Evolutionary conservation across 1,139 yeast species (phyloP), one percentile per base, ranked within the genome.

Genomic region (Zygosaccharomyces sapae): DNA sequence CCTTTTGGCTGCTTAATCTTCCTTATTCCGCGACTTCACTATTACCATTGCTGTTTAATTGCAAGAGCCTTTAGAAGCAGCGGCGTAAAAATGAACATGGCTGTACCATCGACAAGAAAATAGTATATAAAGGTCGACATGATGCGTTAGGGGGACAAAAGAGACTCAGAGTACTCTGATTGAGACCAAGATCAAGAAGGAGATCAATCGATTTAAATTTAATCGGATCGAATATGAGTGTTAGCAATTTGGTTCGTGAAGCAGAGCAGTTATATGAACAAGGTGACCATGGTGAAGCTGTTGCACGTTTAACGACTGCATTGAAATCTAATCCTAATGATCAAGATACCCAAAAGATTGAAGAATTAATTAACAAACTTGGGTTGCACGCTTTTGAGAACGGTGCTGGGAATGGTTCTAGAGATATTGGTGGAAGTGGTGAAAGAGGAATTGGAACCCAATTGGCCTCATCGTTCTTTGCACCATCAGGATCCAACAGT

Each of bases 221-320:
- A 37, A 16, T 27, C 18, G 34, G 13, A 33, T 10, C 24, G n/a
- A 44, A 19, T 5, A 51, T 53, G 55, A 42, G 53, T 39, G 48
- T 50, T 18, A 54, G 55, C 30, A 40, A 49, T 24, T 45, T 55
- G 7, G 51, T 62, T 20, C 35, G 48, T 5, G 55, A 58, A 41
- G 66, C 66, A 5, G 54, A 60, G 41, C 25, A 37, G 7, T 49
- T 52, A 29, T 52, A 57, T n/a, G 46, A 55, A 8, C 49, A 55
- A 22, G 63, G 63, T 4, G 50, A 57, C 7, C 62, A 58, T 45
- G 55, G 47, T 10, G 60, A 60, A 33, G 66, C 66, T 5, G 58
- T 62, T 6, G 56, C 55, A n/a, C 54, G 55, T 33, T 45, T 62
- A 13, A 58, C 66, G 12, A 42, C 49, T 19, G 66, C 65, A 16